Evolutionary conservation across 2,329 filamentous ascomycete genomes (phyloP).

Genomic region (Talaromyces sp.): DNA sequence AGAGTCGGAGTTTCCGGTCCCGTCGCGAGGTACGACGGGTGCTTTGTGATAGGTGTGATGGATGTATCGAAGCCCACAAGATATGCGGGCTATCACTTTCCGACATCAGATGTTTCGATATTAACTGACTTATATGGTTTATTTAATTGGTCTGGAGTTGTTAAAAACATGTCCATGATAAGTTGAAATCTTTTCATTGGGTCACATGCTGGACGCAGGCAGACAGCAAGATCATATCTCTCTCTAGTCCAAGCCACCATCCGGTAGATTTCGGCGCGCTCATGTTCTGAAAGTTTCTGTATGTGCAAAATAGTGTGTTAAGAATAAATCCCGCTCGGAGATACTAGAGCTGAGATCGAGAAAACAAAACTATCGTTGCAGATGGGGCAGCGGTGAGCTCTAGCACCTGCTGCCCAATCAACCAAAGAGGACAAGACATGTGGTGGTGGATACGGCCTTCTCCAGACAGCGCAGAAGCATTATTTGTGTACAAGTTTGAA

Average conservation of each 20-base stretch:
- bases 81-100: neutral
- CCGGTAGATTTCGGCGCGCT: neutral
- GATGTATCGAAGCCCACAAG: neutral
- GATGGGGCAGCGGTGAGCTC: neutral
- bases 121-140: neutral
- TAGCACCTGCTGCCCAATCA: neutral
- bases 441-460: neutral
- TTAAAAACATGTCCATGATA: neutral
- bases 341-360: neutral
- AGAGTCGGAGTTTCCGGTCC: neutral
- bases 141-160: neutral
- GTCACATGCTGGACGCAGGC: too few species aligned
- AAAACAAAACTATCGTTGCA: neutral
- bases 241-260: neutral
- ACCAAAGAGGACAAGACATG: neutral
- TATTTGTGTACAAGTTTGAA: neutral
- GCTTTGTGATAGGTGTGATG: neutral
- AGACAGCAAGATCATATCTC: neutral
- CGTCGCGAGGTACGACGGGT: neutral
- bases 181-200: neutral
- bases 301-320: neutral
- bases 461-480: neutral
- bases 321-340: neutral
- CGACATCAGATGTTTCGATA: neutral
- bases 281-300: neutral